A percentile compares a stretch with the other conserved stretches of the same genome.
Evolutionary conservation across 2,329 filamentous ascomycete species (phyloP).

Genomic region (Magnaporthiopsis rhizophila): DNA sequence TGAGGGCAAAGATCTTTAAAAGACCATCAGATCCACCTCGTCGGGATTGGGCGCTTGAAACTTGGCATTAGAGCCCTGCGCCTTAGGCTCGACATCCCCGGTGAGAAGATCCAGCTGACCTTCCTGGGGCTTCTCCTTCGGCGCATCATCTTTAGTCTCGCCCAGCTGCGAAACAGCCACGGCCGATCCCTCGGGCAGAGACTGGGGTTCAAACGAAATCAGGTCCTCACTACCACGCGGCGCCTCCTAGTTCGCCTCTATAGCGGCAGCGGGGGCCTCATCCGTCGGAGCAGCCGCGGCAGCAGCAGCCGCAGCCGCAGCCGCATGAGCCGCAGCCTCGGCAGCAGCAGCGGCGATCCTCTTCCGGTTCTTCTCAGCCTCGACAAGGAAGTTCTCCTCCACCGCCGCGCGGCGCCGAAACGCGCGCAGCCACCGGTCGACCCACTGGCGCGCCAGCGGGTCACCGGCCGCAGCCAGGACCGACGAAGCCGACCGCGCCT

Average conservation of each 20-base stretch:
- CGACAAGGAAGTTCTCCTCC: slow-evolving; percentile 61
- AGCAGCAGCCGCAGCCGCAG: slow-evolving; percentile 1
- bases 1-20: neutral
- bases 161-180: neutral
- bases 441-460: slow-evolving; percentile 69
- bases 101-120: neutral
- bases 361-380: slow-evolving; percentile 22
- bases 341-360: slow-evolving; percentile 11
- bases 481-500: slow-evolving; percentile 67
- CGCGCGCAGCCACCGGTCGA: slow-evolving; percentile 75
- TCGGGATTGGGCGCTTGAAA: neutral
- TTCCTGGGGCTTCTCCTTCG: neutral
- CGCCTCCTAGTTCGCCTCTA: neutral
- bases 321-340: neutral
- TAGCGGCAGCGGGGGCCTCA: neutral
- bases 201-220: neutral
- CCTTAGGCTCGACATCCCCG: neutral
- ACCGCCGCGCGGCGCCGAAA: slow-evolving; percentile 77
- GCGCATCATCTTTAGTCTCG: neutral
- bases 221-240: neutral
- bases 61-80: too few relatives aligned
- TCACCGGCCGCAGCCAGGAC: slow-evolving; percentile 40
- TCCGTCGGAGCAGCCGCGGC: neutral
- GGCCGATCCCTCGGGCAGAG: too few relatives aligned
- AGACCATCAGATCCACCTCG: neutral